These are phyloP conservation scores for Melanogaster broomeanus DNA, from an alignment of 768 basidiomycete genomes.

Conservation along the genomic window DNA sequence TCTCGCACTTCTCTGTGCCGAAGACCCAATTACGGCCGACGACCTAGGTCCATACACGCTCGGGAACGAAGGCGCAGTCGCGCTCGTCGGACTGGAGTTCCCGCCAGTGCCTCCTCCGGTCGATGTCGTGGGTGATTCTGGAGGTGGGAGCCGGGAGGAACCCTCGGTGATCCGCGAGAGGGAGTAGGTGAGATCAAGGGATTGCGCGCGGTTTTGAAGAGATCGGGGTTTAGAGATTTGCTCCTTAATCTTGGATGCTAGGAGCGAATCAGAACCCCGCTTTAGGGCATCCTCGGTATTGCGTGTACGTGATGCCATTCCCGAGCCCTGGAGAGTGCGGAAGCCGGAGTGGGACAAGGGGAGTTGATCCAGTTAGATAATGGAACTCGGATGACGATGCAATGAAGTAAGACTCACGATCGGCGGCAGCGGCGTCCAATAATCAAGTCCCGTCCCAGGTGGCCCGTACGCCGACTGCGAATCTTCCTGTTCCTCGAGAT, in stretches of 20 bases:
- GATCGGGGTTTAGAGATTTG: slow-evolving; percentile 76
- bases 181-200: slow-evolving; percentile 84
- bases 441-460: slow-evolving; percentile 57
- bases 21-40: slow-evolving; percentile 45
- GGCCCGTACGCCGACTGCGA: slow-evolving; percentile 56
- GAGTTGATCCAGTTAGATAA: slow-evolving; percentile 18
- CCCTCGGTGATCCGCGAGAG: slow-evolving; percentile 80
- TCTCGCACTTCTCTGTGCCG: slow-evolving; percentile 42
- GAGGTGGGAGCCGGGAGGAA: slow-evolving; percentile 58
- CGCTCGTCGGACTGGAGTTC: slow-evolving; percentile 78
- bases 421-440: slow-evolving; percentile 76
- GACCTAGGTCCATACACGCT: slow-evolving; percentile 78
- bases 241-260: slow-evolving; percentile 84
- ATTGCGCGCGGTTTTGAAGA: slow-evolving; percentile 84
- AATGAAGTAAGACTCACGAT: slow-evolving; percentile 51
- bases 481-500: slow-evolving; percentile 73
- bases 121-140: slow-evolving; percentile 82
- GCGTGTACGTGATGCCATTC: slow-evolving; percentile 65
- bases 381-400: slow-evolving; percentile 6
- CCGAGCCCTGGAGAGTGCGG: slow-evolving; percentile 52
- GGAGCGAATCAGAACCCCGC: slow-evolving; percentile 79
- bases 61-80: slow-evolving; percentile 78
- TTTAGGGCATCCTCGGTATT: slow-evolving; percentile 77
- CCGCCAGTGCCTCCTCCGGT: slow-evolving; percentile 70
- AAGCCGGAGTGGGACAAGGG: slow-evolving; percentile 12